These are phyloP conservation scores for Trichoderma afroharzianum DNA, from an alignment of 2,329 filamentous ascomycete species.

Conservation along the genomic window DNA sequence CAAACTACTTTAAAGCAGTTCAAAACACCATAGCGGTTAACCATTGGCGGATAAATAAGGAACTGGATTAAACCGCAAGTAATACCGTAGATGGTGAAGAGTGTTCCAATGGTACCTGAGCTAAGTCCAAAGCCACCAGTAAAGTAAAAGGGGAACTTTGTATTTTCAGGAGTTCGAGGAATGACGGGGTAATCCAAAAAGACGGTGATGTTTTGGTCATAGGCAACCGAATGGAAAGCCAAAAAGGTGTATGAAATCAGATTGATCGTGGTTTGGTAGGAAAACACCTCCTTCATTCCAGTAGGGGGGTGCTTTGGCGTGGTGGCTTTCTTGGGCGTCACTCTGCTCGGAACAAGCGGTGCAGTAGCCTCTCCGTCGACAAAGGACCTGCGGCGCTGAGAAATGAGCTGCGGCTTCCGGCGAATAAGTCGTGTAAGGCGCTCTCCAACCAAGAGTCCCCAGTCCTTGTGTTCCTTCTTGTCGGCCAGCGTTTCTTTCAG, in stretches of 20 bases:
- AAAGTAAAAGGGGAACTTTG: slow-evolving; percentile 73
- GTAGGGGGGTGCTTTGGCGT: slow-evolving; percentile 27
- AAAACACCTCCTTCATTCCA: slow-evolving; percentile 64
- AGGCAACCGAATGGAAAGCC: slow-evolving; percentile 77
- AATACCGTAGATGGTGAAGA: slow-evolving; percentile 81
- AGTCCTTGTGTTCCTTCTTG: slow-evolving; percentile 65
- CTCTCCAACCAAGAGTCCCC: slow-evolving; percentile 70
- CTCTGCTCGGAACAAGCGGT: slow-evolving; percentile 10
- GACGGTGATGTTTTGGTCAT: slow-evolving; percentile 83
- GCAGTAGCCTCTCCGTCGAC: slow-evolving; percentile 53
- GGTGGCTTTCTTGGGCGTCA: slow-evolving; percentile 20
- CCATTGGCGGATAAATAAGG: slow-evolving; percentile 73
- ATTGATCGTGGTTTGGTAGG: slow-evolving; percentile 69
- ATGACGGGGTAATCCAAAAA: slow-evolving; percentile 74
- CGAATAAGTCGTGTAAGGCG: slow-evolving; percentile 50
- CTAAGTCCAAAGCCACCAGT: slow-evolving; percentile 72
- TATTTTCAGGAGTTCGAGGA: slow-evolving; percentile 55
- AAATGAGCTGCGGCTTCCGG: slow-evolving; percentile 23
- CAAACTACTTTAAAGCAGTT: slow-evolving; percentile 65
- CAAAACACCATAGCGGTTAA: slow-evolving; percentile 69
- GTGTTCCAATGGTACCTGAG: slow-evolving; percentile 72
- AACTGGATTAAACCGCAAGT: slow-evolving; percentile 82
- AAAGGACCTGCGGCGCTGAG: slow-evolving; percentile 44
- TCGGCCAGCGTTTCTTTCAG: slow-evolving; percentile 80
- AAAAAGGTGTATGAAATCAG: slow-evolving; percentile 76